Evolutionary conservation across 371 early-diverging fungal genomes (phyloP).

Genomic region (Thermomucor indicae-seudaticae): DNA sequence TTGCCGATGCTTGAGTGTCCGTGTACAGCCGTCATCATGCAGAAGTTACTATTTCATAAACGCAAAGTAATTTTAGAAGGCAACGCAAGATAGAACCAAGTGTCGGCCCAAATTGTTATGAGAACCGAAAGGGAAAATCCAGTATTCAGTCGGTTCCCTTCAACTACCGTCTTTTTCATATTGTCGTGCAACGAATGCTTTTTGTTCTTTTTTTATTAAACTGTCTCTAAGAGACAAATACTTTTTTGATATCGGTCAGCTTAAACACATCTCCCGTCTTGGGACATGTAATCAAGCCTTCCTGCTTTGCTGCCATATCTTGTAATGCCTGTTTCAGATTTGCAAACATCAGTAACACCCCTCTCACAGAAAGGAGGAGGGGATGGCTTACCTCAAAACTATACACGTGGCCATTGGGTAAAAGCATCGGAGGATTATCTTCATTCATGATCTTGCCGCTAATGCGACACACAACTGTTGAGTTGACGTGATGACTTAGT

Average conservation of each 20-base stretch:
- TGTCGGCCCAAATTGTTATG: no score
- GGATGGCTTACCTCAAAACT: conserved; percentile 70
- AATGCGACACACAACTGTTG: conserved; percentile 88
- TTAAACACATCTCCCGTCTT: conserved; percentile 66
- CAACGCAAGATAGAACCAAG: no score
- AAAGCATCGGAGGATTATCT: conserved; percentile 90
- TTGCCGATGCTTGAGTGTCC: no score
- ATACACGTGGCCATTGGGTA: conserved; percentile 95
- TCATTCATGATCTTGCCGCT: conserved; percentile 90
- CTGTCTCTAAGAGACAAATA: conserved; percentile 72
- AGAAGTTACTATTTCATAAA: no score
- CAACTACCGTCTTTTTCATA: no score
- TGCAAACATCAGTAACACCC: neutral
- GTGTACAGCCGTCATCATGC: no score
- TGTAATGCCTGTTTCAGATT: conserved; percentile 57
- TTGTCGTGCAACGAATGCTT: no score
- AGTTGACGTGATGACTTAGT: conserved; percentile 88
- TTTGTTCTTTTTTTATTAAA: conserved; percentile 1
- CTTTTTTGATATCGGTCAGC: conserved; percentile 72
- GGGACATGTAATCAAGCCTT: conserved; percentile 80
- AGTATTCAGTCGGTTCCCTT: no score
- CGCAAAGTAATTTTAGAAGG: no score
- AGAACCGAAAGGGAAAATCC: no score
- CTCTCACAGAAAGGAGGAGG: no score
- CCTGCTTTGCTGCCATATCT: conserved; percentile 76